phyloP scores from a whole-genome alignment of 306 rosid species.

The Hippophae tibetana region DNA sequence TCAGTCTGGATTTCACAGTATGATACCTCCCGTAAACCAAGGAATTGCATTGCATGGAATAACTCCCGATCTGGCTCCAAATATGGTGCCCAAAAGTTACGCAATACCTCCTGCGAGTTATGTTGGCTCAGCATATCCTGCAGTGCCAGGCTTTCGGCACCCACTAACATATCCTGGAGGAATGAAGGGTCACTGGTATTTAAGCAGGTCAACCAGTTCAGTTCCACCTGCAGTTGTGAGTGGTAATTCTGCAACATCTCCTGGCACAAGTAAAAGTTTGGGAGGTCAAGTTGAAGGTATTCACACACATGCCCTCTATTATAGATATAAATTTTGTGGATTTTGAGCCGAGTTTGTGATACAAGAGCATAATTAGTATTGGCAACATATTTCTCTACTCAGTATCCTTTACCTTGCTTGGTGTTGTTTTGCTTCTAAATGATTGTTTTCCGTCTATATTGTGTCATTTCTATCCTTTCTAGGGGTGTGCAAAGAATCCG shows the following conservation, averaged over 20 bases:
- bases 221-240: conserved; percentile 48
- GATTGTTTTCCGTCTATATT: no score
- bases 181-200: conserved; percentile 62
- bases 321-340: no score
- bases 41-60: conserved; percentile 62
- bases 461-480: no score
- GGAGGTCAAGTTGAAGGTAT: conserved; percentile 90
- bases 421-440: no score
- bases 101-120: conserved; percentile 61
- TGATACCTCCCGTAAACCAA: conserved; percentile 75
- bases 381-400: no score
- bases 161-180: conserved; percentile 74
- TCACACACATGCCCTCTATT: conserved; percentile 6
- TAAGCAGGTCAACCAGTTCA: conserved; percentile 63
- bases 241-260: conserved; percentile 46
- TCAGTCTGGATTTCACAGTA: conserved; percentile 82
- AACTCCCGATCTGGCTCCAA: conserved; percentile 53
- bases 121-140: conserved; percentile 64
- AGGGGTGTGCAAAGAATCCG: no score
- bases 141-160: conserved; percentile 79
- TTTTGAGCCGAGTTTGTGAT: no score
- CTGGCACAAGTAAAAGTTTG: conserved; percentile 52
- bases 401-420: no score
- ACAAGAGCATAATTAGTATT: no score
- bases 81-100: conserved; percentile 63